These are phyloP conservation scores for Candida cerambycidarum DNA, from an alignment of 805 yeast genomes.

Conservation along the genomic window DNA sequence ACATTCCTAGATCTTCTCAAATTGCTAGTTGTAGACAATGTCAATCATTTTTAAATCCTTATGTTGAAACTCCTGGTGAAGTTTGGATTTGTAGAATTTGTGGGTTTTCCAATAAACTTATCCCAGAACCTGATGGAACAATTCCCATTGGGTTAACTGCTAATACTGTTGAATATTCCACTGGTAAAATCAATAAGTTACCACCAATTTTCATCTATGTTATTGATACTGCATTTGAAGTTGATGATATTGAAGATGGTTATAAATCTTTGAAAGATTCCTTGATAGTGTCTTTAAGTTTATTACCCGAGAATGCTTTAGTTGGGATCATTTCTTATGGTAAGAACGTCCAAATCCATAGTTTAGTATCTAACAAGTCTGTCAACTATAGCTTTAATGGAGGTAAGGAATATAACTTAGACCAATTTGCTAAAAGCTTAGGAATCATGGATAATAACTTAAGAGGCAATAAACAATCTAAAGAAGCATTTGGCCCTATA, in stretches of 20 bases:
- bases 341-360: slow-evolving; percentile 86
- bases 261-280: slow-evolving; percentile 81
- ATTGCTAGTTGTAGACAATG: slow-evolving; percentile 47
- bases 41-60: slow-evolving; percentile 84
- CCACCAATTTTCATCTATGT: slow-evolving; percentile 89
- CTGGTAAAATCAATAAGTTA: slow-evolving; percentile 72
- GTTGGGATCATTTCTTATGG: slow-evolving; percentile 88
- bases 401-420: slow-evolving; percentile 76
- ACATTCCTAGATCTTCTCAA: slow-evolving; percentile 53
- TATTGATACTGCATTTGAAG: slow-evolving; percentile 65
- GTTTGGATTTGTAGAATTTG: slow-evolving; percentile 91
- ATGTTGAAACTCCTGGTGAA: slow-evolving; percentile 66
- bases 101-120: slow-evolving; percentile 66
- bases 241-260: slow-evolving; percentile 76
- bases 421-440: slow-evolving; percentile 59
- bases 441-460: slow-evolving; percentile 27
- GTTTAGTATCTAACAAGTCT: slow-evolving; percentile 29
- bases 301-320: slow-evolving; percentile 86
- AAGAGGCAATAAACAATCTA: slow-evolving; percentile 14
- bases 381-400: slow-evolving; percentile 74
- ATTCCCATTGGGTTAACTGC: slow-evolving; percentile 73
- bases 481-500: slow-evolving; percentile 34
- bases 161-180: slow-evolving; percentile 82
- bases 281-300: slow-evolving; percentile 59
- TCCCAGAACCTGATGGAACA: slow-evolving; percentile 29